These are phyloP conservation scores for Termitomyces sp. DNA, from an alignment of 768 basidiomycete genomes.

Conservation along the genomic window DNA sequence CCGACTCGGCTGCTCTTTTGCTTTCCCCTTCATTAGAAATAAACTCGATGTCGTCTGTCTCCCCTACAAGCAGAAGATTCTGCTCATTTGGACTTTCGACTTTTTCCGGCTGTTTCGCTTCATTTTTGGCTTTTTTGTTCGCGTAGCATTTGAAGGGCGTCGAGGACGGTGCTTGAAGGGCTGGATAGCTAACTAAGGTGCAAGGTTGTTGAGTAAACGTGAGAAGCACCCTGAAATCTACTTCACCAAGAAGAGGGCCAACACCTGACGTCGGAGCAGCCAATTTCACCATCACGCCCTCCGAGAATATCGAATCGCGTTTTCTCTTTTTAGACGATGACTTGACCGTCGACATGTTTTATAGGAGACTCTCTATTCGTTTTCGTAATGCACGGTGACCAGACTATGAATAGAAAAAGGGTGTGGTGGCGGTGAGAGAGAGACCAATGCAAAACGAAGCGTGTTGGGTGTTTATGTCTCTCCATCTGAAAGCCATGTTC, in stretches of 20 bases:
- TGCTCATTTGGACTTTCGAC: constrained; percentile 19
- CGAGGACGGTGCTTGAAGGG: constrained; percentile 47
- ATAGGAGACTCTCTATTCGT: constrained; percentile 1
- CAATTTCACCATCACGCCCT: constrained; percentile 24
- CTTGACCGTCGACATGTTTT: constrained; percentile 29
- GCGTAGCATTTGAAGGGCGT: constrained; percentile 62
- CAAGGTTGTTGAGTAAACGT: neutral
- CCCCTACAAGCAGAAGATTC: constrained; percentile 64
- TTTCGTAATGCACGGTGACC: neutral
- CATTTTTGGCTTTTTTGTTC: constrained; percentile 26
- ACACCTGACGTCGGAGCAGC: constrained; percentile 21
- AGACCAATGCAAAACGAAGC: constrained; percentile 6
- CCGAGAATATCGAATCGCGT: constrained; percentile 12
- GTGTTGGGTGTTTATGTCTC: constrained; percentile 11
- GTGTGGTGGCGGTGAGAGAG: constrained; percentile 10
- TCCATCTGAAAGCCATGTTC: constrained; percentile 11
- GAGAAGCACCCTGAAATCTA: neutral
- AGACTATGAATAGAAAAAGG: constrained; percentile 1
- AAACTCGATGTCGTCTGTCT: constrained; percentile 82
- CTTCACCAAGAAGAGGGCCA: constrained; percentile 34
- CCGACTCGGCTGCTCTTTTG: constrained; percentile 41
- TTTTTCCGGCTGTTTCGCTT: constrained; percentile 13
- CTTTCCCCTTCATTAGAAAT: constrained; percentile 56
- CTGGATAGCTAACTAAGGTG: constrained; percentile 56
- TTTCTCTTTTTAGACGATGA: constrained; percentile 33